Base-by-base conservation (phyloP, 176 grass and related monocot species). In the Zea luxurians region DNA sequence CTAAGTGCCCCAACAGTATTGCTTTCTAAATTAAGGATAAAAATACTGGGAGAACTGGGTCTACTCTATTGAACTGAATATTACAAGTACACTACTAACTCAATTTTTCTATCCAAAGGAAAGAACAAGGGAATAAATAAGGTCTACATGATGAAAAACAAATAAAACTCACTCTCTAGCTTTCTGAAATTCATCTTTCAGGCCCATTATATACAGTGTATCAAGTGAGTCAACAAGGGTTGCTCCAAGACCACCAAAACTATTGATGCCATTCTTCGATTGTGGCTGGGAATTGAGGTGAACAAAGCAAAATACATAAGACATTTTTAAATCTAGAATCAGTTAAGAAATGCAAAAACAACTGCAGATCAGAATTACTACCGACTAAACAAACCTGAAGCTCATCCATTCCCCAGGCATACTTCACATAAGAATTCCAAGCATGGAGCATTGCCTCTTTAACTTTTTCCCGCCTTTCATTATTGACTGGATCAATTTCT, bases 161-260 rank as follows among this genome's bases (percentile, higher is more conserved):
- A 73, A 27, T 72, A 64, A 64, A 79, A 93, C 92, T 91, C 86
- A 99, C 96, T 99, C 90, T 93, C 88, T 93, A 66, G 96, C 92
- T 80, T 93, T 91, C 76, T 87, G 88, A 88, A 99, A 99, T 85
- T 99, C 92, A 82, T 96, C 96, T 86, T 89, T 83, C 27, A 99
- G 84, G 71, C 90, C 96, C 96, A 99, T 99, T 87, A 99, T 96
- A 73, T 99, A 89, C 17, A 96, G 76, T 70, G 96, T 99, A 86
- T 96, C 96, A 20, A 99, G 87, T 6, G 96, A 93, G 64, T 99
- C 96, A 7, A 99, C 81, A 81, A 99, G 87, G 34, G 96, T 99
- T 68, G 96, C 96, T 49, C 96, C 96, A 4, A 99, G 92, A 76
- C 92, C 96, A 84, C 96, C 96, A 84, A 96, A 99, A 83, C 96